A percentile compares a stretch with the other conserved stretches of the same genome.
Evolutionary conservation across 106 monocot genomes (phyloP).

Genomic region (Dendrobium nobile): DNA sequence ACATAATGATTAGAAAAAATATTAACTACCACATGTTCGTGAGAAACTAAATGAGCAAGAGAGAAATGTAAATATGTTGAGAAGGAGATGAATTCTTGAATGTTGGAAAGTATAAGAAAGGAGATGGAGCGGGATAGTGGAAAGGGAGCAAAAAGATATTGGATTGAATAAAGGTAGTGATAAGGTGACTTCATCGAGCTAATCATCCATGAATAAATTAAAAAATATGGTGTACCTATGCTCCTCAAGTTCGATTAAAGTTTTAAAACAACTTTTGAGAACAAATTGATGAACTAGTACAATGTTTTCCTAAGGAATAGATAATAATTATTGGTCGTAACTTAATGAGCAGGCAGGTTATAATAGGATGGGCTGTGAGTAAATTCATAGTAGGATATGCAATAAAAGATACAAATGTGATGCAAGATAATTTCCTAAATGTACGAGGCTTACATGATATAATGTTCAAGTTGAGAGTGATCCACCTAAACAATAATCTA

Average conservation of each 20-base stretch:
- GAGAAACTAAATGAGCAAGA: not conserved
- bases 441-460: not conserved
- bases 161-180: not conserved
- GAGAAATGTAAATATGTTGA: not conserved
- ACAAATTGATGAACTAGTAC: not conserved
- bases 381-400: not conserved
- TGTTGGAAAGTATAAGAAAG: too few relatives aligned
- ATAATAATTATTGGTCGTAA: not conserved
- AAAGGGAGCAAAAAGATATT: not conserved
- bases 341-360: not conserved
- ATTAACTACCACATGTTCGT: not conserved
- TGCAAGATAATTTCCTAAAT: not conserved
- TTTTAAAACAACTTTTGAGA: not conserved
- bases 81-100: too few relatives aligned
- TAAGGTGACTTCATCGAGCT: not conserved
- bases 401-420: not conserved
- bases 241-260: not conserved
- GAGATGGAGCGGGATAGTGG: not conserved
- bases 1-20: not conserved
- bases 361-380: not conserved
- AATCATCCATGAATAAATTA: not conserved
- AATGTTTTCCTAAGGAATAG: not conserved
- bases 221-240: not conserved
- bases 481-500: too few relatives aligned
- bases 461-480: too few relatives aligned